phyloP scores from a whole-genome alignment of 2,329 filamentous ascomycete species.

The Rhinocladiella mackenziei region DNA sequence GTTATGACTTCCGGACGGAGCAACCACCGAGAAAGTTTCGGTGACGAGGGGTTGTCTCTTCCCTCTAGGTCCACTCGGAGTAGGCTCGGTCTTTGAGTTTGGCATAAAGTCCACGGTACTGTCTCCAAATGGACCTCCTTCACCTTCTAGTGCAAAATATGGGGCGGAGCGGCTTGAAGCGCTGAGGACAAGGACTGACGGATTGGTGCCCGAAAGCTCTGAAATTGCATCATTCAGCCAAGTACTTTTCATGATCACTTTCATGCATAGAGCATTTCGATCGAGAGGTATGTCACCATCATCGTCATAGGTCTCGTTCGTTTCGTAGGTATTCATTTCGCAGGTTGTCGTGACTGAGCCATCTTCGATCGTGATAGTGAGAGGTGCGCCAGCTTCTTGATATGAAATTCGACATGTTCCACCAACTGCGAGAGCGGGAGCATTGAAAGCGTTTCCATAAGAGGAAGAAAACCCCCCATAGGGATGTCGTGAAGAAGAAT shows the following conservation, averaged over 20 bases:
- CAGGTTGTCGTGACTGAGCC: slow-evolving; percentile 83
- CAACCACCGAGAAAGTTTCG: slow-evolving; percentile 54
- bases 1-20: slow-evolving; percentile 52
- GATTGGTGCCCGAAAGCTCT: slow-evolving; percentile 61
- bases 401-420: slow-evolving; percentile 86
- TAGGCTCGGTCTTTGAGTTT: slow-evolving; percentile 41
- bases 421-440: slow-evolving; percentile 74
- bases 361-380: slow-evolving; percentile 83
- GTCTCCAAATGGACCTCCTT: slow-evolving; percentile 55
- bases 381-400: slow-evolving; percentile 65
- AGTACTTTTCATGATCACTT: slow-evolving; percentile 80
- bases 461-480: slow-evolving; percentile 39
- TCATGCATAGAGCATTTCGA: slow-evolving; percentile 73
- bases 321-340: slow-evolving; percentile 79
- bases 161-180: slow-evolving; percentile 59
- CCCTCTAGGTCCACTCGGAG: slow-evolving; percentile 34
- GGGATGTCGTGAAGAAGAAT: slow-evolving; percentile 43
- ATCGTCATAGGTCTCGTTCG: slow-evolving; percentile 41
- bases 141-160: slow-evolving; percentile 69
- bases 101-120: slow-evolving; percentile 59
- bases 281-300: slow-evolving; percentile 84
- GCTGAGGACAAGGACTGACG: slow-evolving; percentile 65
- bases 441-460: slow-evolving; percentile 68
- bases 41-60: slow-evolving; percentile 40
- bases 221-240: slow-evolving; percentile 51